These are phyloP conservation scores for Geotrichum klebahnii DNA, from an alignment of 1,139 yeast genomes.

Conservation along the genomic window DNA sequence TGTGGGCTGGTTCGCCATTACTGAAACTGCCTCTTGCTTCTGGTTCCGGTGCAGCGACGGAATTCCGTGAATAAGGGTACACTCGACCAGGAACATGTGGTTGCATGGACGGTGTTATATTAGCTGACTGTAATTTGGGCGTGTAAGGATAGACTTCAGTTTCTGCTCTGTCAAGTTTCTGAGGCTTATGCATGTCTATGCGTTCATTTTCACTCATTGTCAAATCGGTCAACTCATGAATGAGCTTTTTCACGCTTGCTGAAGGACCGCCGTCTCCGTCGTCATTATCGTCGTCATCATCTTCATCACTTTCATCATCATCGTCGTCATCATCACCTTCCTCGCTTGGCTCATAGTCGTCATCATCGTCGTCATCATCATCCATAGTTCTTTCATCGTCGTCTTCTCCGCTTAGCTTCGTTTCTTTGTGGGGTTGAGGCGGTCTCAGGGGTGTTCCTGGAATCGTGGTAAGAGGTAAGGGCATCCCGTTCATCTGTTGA, in stretches of 20 bases:
- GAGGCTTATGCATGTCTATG: background rate
- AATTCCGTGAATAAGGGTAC: background rate
- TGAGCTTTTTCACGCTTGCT: constrained; percentile 3
- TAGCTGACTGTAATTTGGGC: background rate
- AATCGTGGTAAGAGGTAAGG: background rate
- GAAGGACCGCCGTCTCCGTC: background rate
- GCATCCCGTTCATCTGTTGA: background rate
- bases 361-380: constrained; percentile 2
- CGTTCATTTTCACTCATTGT: constrained; percentile 1
- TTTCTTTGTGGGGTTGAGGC: background rate
- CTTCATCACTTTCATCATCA: background rate
- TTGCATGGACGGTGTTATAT: background rate
- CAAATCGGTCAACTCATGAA: constrained; percentile 6
- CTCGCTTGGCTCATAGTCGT: background rate
- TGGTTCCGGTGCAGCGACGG: background rate
- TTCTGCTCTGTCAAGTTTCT: background rate
- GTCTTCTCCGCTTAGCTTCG: background rate
- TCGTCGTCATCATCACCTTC: constrained; percentile 2
- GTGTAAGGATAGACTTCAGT: constrained; percentile 4
- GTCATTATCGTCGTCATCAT: background rate
- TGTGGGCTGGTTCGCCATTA: background rate
- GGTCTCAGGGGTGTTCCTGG: background rate
- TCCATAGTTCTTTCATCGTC: background rate
- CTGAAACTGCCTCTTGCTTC: background rate
- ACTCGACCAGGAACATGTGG: background rate